Evolutionary conservation across 148 eudicot species (phyloP), one percentile per base, ranked within the genome.

Genomic region (Heliosperma pusillum): DNA sequence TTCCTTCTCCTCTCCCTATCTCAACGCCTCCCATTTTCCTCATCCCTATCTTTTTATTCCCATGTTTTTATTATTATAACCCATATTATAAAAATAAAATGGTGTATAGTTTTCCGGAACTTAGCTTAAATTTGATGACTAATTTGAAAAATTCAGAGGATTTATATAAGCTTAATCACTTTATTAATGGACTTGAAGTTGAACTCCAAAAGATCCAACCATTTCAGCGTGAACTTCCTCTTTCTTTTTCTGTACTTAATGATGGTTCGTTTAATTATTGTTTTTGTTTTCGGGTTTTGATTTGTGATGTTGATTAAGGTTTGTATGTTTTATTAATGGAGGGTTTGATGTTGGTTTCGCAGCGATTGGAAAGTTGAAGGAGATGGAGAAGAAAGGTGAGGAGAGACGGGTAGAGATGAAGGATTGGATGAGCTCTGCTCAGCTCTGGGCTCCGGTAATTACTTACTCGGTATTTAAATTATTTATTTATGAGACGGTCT

Each of bases 191-290:
- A 3, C 74, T 90, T 42, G 86, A 87, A 47, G 77, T 73, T 0
- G 98, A 93, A 69, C 69, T 86, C 55, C 72, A 52, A 11, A 93
- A 89, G 79, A 78, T 90, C 63, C 80, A 86, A 9, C 89, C 81
- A 8, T 88, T 88, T 67, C 86, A 84, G 70, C 90, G 88, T 33
- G 93, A 90, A 65, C 85, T 93, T 15, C 96, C 97, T 26, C 71
- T 85, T 22, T 90, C 89, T 24, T 72, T 76, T 76, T 69, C 76
- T 30, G 80, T 93, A 29, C 26, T 93, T 10, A 80, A 83, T 17
- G 84, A 89, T 68, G 97, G 97, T 92, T 9, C 11, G 58, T n/a
- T 33, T 55, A 36, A 33, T 36, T 36, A 36, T 10, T 24, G 1
- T 30, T 22, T 44, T 65, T 53, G 73, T 58, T 10, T 75, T 11